Conservation (phyloP, 208 protist genomes). For the Leishmania arabica region DNA sequence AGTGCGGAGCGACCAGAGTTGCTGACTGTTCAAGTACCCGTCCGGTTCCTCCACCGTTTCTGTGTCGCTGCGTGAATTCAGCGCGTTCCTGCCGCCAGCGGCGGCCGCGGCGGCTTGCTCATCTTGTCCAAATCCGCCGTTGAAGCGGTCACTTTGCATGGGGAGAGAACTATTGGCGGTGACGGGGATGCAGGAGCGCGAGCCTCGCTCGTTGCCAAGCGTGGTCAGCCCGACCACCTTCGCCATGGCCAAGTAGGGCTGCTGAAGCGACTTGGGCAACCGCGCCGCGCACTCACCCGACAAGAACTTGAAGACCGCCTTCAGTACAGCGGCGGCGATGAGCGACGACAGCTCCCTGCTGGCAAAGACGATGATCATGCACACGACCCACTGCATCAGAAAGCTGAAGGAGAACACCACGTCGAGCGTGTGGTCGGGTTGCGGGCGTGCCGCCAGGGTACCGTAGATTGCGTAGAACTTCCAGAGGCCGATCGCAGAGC, state of each 20-base stretch:
- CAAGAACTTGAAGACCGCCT: constrained; percentile 48
- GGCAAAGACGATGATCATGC: constrained; percentile 42
- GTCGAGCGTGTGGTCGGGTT: constrained; percentile 19
- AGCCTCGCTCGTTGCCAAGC: constrained; percentile 36
- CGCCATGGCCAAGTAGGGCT: constrained; percentile 35
- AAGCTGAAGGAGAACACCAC: constrained; percentile 38
- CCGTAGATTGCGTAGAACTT: constrained; percentile 36
- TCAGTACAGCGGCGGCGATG: constrained; percentile 28
- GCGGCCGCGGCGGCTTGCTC: not conserved
- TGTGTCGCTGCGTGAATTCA: constrained; percentile 3
- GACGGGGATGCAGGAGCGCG: constrained; percentile 21
- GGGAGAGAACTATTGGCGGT: constrained; percentile 35
- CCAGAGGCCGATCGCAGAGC: constrained; percentile 47
- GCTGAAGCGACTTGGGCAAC: constrained; percentile 27
- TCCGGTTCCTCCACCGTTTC: constrained; percentile 33
- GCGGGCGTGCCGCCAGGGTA: constrained; percentile 19
- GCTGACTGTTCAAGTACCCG: constrained; percentile 38
- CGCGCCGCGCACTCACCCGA: constrained; percentile 25
- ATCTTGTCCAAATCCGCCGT: not conserved
- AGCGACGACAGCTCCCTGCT: constrained; percentile 52
- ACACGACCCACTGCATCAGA: constrained; percentile 40
- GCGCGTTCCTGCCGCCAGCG: not conserved
- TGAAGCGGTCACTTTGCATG: constrained; percentile 12
- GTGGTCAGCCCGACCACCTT: constrained; percentile 33
- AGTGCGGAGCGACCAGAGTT: constrained; percentile 63